Percentiles rank a stretch among this genome's conserved stretches.
These are phyloP conservation scores for Penicillium sp. DNA, from an alignment of 2,329 filamentous ascomycete species.

Conservation along the genomic window DNA sequence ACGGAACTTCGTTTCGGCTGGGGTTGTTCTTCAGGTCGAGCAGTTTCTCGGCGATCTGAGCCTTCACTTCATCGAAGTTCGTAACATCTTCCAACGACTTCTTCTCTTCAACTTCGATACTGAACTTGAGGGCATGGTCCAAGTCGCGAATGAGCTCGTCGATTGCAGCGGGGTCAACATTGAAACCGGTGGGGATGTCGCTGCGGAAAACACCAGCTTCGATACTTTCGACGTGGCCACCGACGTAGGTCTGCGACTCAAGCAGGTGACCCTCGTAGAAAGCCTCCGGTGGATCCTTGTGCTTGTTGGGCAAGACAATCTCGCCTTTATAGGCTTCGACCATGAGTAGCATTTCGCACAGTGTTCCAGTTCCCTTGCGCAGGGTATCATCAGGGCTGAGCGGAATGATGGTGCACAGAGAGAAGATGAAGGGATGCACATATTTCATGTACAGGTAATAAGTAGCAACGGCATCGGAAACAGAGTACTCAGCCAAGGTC, in stretches of 20 bases:
- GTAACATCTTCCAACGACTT: conserved; percentile 76
- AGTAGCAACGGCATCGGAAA: conserved; percentile 97
- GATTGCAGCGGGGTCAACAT: conserved; percentile 82
- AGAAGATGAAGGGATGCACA: conserved; percentile 99
- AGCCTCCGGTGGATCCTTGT: conserved; percentile 82
- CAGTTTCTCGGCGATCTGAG: conserved; percentile 74
- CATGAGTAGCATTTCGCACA: conserved; percentile 99
- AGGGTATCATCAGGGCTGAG: conserved; percentile 89
- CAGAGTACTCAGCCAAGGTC: conserved; percentile 94
- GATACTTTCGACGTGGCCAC: conserved; percentile 98
- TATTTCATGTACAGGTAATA: conserved; percentile 99
- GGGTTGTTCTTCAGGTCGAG: conserved; percentile 76
- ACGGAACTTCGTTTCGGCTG: conserved; percentile 78
- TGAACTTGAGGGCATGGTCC: conserved; percentile 86
- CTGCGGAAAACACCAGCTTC: conserved; percentile 95
- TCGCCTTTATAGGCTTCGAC: conserved; percentile 92
- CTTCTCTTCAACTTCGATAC: conserved; percentile 80
- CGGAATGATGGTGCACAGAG: conserved; percentile 92
- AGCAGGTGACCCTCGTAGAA: conserved; percentile 97
- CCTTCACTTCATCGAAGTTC: conserved; percentile 82
- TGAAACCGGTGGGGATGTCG: conserved; percentile 93
- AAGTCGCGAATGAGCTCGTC: conserved; percentile 86
- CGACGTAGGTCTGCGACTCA: conserved; percentile 97
- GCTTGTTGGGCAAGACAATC: conserved; percentile 95
- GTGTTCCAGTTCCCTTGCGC: conserved; percentile 92